Conservation (phyloP, 1,284 basidiomycete genomes). For the Cystobasidium pallidum region DNA sequence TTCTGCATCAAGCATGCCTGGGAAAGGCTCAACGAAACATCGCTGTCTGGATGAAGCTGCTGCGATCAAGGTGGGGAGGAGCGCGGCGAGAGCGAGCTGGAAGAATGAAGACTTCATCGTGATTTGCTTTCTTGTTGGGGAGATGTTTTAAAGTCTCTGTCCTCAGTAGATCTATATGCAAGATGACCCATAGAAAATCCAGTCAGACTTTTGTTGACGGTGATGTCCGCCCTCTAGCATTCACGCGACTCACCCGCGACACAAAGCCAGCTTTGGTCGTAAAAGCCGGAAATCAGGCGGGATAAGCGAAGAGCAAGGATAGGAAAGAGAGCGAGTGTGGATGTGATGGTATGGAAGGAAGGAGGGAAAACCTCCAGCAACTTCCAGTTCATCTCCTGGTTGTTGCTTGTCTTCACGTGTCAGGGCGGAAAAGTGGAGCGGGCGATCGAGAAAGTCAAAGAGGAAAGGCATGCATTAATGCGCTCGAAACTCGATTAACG, state of each 20-base stretch:
- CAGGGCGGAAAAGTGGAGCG: not conserved
- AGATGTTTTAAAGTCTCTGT: not conserved
- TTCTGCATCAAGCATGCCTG: constrained; percentile 27
- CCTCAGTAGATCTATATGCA: not conserved
- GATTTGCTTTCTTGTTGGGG: not conserved
- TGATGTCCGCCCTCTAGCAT: no score
- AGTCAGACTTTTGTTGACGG: no score
- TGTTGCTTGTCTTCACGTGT: not conserved
- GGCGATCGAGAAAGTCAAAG: not conserved
- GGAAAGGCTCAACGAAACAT: constrained; percentile 39
- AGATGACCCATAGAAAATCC: not conserved
- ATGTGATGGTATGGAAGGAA: not conserved
- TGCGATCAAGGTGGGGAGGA: constrained; percentile 11
- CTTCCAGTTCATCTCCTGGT: not conserved
- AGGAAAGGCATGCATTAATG: constrained; percentile 1
- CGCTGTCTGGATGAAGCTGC: constrained; percentile 25
- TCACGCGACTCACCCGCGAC: constrained; percentile 9
- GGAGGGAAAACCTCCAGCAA: not conserved
- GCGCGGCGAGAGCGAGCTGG: constrained; percentile 18
- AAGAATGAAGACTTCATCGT: constrained; percentile 20
- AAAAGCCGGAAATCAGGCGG: not conserved
- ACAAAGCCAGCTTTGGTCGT: constrained; percentile 19
- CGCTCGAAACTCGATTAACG: no score
- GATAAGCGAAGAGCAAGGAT: not conserved
- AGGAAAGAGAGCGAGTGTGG: not conserved